Evolutionary conservation across 306 rosid genomes (phyloP).

Genomic region (Glycine tomentella): DNA sequence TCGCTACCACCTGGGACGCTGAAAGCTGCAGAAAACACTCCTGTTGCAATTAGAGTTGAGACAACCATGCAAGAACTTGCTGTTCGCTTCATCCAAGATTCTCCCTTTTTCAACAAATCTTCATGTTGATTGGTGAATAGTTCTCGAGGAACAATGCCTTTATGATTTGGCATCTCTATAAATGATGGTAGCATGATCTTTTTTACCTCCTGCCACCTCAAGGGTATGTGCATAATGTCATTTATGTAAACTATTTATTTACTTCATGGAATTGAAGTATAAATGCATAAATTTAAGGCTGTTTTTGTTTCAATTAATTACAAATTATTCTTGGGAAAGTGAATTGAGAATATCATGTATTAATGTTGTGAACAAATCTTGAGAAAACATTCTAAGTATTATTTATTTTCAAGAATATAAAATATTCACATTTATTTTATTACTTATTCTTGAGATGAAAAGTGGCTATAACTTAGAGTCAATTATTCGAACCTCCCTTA

Average conservation of each 20-base stretch:
- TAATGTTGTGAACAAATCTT: too few species aligned
- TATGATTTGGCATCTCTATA: slow-evolving; percentile 40
- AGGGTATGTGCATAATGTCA: neutral
- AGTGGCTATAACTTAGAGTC: too few species aligned
- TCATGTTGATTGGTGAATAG: slow-evolving; percentile 51
- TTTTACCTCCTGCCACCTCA: slow-evolving; percentile 54
- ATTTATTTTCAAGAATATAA: too few species aligned
- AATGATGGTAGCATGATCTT: slow-evolving; percentile 49
- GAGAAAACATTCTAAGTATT: too few species aligned
- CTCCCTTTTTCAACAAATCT: slow-evolving; percentile 45
- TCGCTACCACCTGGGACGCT: slow-evolving; percentile 56
- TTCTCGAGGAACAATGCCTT: slow-evolving; percentile 45
- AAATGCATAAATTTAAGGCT: neutral
- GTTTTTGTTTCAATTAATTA: neutral
- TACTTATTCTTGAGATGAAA: too few species aligned
- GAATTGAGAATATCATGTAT: neutral
- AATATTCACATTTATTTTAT: too few species aligned
- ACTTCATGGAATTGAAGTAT: neutral
- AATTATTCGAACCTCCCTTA: too few species aligned
- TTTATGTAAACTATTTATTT: neutral
- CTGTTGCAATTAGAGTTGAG: slow-evolving; percentile 59
- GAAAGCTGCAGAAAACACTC: slow-evolving; percentile 61
- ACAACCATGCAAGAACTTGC: slow-evolving; percentile 60
- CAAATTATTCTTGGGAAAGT: neutral
- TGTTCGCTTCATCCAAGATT: slow-evolving; percentile 65